These are phyloP conservation scores for Pythium dissimile DNA, from an alignment of 352 stramenopile genomes.

Conservation along the genomic window DNA sequence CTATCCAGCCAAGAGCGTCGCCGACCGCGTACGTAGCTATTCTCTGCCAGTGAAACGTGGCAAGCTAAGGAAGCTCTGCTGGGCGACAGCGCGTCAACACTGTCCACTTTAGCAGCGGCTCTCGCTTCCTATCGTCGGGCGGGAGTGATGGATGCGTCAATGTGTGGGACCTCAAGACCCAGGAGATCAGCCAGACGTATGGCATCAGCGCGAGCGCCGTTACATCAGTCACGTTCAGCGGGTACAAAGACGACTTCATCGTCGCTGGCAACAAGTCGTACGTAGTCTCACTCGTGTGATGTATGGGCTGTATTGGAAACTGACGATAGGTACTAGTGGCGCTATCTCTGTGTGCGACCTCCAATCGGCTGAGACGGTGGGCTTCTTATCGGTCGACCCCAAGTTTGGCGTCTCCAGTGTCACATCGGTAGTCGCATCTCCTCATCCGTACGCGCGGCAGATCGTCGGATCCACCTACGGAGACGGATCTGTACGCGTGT, in stretches of 20 bases:
- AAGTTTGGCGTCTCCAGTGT: constrained; percentile 47
- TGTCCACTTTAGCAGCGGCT: constrained; percentile 71
- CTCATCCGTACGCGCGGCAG: constrained; percentile 58
- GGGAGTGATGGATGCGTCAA: constrained; percentile 53
- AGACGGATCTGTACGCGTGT: constrained; percentile 64
- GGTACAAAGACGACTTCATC: constrained; percentile 71
- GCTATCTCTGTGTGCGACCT: constrained; percentile 64
- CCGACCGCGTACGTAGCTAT: constrained; percentile 28
- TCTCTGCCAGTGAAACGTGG: neutral
- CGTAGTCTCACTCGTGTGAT: neutral
- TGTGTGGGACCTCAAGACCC: constrained; percentile 77
- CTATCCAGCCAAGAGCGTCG: constrained; percentile 34
- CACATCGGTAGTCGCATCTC: constrained; percentile 48
- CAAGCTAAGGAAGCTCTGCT: too few relatives aligned
- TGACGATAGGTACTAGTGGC: constrained; percentile 27
- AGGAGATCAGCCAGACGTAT: constrained; percentile 66
- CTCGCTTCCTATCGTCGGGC: constrained; percentile 58
- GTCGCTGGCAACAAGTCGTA: constrained; percentile 69
- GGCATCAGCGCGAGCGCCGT: constrained; percentile 57
- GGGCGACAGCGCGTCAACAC: constrained; percentile 55
- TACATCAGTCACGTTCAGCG: constrained; percentile 61
- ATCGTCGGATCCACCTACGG: constrained; percentile 51
- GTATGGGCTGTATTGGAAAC: neutral
- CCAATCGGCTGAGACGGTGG: constrained; percentile 45
- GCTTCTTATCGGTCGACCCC: constrained; percentile 48